Base-by-base conservation (phyloP, 1,139 yeast species). In the Petasospora fabianii region DNA sequence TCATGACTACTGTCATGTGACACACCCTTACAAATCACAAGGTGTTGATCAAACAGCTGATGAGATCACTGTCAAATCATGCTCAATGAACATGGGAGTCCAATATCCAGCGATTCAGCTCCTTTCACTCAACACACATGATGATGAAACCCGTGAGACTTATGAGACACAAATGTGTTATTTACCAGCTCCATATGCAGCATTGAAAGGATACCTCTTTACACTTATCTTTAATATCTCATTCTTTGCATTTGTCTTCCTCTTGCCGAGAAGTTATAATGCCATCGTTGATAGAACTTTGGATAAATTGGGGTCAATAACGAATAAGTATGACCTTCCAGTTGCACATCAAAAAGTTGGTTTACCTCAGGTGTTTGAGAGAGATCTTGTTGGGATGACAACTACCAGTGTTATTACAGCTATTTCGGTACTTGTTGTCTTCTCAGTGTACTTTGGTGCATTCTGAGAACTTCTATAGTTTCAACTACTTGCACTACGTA, bases 51-150 rank as follows among this genome's bases (percentile, higher is more conserved):
- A 54, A 10, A 53, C 54, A 6, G 74, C 84, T 0, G 77, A 81
- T 36, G 98, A 92, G 59, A 78, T 84, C 46, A 85, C 97, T 0
- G 88, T 88, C 14, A 92, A 92, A 57, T 77, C 95, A 1, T 79
- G 85, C 41, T 84, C 96, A 3, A 86, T 92, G 96, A 88, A 96
- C 16, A 85, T 87, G 73, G 97, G 97, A 0, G 80, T 92, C 27
- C 62, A 69, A 21, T 68, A 68, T 39, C 98, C 98, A 0, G 97
- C 96, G 0, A 73, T 88, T 36, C 97, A 92, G 56, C 61, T 92
- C 28, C 61, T 92, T 11, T 80, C 96, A 0, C 66, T 92, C 34
- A 64, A 73, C 58, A 78, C 81, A 46, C 76, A 80, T 2, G 55
- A 55, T 22, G 38, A 48, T 5, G 43, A 57, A 0, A 46, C 38